Base-by-base conservation (phyloP, 1,284 basidiomycete species). In the Wallemia hederae region DNA sequence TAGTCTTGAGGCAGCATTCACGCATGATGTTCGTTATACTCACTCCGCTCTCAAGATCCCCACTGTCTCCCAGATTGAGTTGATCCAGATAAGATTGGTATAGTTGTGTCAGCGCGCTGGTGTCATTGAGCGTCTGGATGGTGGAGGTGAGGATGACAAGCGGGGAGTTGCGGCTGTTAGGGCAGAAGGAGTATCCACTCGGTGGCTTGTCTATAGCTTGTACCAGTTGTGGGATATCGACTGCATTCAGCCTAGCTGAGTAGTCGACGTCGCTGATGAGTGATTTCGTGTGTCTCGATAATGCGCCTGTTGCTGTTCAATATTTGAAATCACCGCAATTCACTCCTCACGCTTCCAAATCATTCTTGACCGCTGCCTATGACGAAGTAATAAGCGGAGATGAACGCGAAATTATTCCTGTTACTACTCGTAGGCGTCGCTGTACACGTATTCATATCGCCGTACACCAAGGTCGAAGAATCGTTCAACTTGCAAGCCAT, bases 391-490 rank as follows among this genome's bases (percentile, higher is more conserved):
- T 31, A 7, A 31, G 17, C 7, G 9, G 22, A 49, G 22, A 14
- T 49, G n/a, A 49, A 49, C n/a, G 3, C 22, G 14, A 49, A 49
- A 49, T 33, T 77, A n/a, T 81, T 85, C 67, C 64, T 75, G 34
- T 66, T 81, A 2, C 70, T 87, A 3, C 69, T 84, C 49, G 65
- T 71, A 0, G 74, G 79, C 26, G 74, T 76, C 55, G 80, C 78
- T 72, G 63, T 70, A 0, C 83, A 91, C 66, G 81, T 90, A 60
- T 64, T 83, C 2, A 70, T 86, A 2, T 77, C 85, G 1, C 92
- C 92, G 0, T 91, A 84, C 69, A 87, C 85, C 1, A 98, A 98
- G 72, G 92, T 98, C 39, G 94, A 98, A 70, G 92, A 98, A 73
- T 87, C 83, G 68, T 96, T 97, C 75, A 90, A 84, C 63, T 76